phyloP scores from a whole-genome alignment of 2,329 filamentous ascomycete species.

The Colletotrichum tabaci region DNA sequence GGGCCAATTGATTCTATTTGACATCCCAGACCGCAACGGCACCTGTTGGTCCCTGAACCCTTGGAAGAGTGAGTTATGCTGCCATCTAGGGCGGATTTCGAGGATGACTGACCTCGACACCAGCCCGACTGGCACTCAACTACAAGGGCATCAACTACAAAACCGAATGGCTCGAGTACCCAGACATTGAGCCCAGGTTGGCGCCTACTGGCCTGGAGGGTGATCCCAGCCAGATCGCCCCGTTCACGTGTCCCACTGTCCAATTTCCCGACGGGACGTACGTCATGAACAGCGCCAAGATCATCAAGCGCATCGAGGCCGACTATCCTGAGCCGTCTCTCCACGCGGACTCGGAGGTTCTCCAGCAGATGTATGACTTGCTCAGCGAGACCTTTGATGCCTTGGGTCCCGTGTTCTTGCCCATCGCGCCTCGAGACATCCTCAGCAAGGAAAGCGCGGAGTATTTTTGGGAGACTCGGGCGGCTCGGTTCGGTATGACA shows the following conservation, averaged over 20 bases:
- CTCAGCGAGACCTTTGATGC: constrained; percentile 51
- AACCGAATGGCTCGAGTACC: constrained; percentile 80
- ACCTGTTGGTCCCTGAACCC: constrained; percentile 77
- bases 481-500: constrained; percentile 64
- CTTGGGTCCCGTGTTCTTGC: constrained; percentile 60
- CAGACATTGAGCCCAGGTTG: constrained; percentile 72
- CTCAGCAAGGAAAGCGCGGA: constrained; percentile 65
- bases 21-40: constrained; percentile 66
- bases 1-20: constrained; percentile 68
- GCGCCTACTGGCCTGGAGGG: constrained; percentile 61
- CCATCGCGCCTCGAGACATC: constrained; percentile 63
- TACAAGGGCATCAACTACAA: constrained; percentile 78
- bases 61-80: constrained; percentile 72
- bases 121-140: constrained; percentile 77
- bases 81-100: neutral
- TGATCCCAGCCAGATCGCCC: constrained; percentile 54
- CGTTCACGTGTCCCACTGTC: constrained; percentile 71
- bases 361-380: constrained; percentile 60
- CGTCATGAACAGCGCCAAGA: constrained; percentile 75
- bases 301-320: constrained; percentile 72
- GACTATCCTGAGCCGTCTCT: constrained; percentile 71
- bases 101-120: constrained; percentile 4
- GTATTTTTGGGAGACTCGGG: constrained; percentile 71
- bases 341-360: constrained; percentile 68
- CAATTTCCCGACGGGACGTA: constrained; percentile 69